Evolutionary conservation across 225 moss, liverwort and hornwort species (phyloP), one percentile per base, ranked within the genome.

Genomic region (Antitrichia curtipendula): DNA sequence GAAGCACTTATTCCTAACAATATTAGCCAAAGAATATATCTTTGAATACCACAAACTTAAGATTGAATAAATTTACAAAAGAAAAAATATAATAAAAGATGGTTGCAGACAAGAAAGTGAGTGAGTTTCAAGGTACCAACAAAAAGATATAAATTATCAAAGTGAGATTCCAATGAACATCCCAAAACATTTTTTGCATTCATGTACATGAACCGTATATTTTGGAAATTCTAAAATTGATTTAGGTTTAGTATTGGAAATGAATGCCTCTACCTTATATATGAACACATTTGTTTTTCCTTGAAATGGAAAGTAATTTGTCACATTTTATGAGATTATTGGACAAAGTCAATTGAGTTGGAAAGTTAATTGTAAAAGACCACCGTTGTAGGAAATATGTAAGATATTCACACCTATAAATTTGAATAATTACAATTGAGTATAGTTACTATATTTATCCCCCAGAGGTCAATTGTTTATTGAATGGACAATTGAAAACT

Each of bases 21-120:
- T 74, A 8, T 7, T 12, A 49, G 4, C 0, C 1, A 11, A 1
- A 31, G 4, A 31, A 0, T 49, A 4, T 32, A 32, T 16, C 2
- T 32, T 5, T 32, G 1, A 74, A 32, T 49, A 49, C 12, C 4
- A 20, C 4, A 74, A 74, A 8, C 4, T n/a, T 4, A 49, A 49
- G 12, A 32, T 49, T 49, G 6, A 32, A 11, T 47, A 31, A 31
- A 31, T 19, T 0, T 47, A 6, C 4, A 0, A 10, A 49, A 49
- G 19, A 43, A 8, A 2, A 27, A 43, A 28, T 28, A 41, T 3
- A 27, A 43, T 43, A 9, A 28, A 28, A 28, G 8, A 43, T 27
- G 27, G 9, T 43, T 72, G 16, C 10, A 17, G 16, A 16, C 16
- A 5, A 66, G 16, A 22, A 69, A 43, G 16, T 27, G 5, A 45